These are phyloP conservation scores for Corymbia maculata DNA, from an alignment of 345 rosid species.

Conservation along the genomic window DNA sequence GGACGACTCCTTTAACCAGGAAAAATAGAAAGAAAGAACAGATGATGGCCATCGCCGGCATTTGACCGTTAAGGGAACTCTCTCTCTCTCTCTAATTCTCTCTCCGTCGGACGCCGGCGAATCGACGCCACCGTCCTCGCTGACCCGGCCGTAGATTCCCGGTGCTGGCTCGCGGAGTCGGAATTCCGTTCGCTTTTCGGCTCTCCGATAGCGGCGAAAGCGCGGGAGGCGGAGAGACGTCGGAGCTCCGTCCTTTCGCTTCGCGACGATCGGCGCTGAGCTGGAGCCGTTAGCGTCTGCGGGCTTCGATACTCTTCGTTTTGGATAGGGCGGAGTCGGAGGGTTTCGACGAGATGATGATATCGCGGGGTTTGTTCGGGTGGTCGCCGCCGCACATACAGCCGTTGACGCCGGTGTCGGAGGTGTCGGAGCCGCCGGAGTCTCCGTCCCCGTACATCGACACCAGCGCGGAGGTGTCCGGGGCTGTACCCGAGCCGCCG, in stretches of 20 bases:
- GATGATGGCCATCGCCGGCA: neutral
- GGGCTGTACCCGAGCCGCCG: slow-evolving; percentile 28
- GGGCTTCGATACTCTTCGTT: neutral
- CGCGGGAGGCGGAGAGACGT: neutral
- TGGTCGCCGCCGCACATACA: slow-evolving; percentile 99
- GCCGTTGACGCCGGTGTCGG: slow-evolving; percentile 95
- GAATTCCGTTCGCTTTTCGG: neutral
- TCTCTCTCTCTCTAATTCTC: neutral
- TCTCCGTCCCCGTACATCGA: slow-evolving; percentile 94
- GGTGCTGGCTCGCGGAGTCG: neutral
- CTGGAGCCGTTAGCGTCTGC: neutral
- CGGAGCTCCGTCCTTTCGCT: neutral
- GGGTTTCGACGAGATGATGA: slow-evolving; percentile 46
- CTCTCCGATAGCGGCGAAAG: neutral
- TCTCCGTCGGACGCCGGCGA: neutral
- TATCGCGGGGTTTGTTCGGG: slow-evolving; percentile 91
- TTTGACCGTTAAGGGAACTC: neutral
- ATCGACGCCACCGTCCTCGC: neutral
- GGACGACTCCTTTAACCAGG: neutral
- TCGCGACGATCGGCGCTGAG: neutral
- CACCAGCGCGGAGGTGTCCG: slow-evolving; percentile 47
- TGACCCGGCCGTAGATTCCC: neutral
- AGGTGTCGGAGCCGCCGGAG: slow-evolving; percentile 99
- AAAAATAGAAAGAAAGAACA: neutral
- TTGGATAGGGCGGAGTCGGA: neutral